Evolutionary conservation across 352 stramenopile genomes (phyloP), one percentile per base, ranked within the genome.

Genomic region (Phytophthora fragariaefolia): DNA sequence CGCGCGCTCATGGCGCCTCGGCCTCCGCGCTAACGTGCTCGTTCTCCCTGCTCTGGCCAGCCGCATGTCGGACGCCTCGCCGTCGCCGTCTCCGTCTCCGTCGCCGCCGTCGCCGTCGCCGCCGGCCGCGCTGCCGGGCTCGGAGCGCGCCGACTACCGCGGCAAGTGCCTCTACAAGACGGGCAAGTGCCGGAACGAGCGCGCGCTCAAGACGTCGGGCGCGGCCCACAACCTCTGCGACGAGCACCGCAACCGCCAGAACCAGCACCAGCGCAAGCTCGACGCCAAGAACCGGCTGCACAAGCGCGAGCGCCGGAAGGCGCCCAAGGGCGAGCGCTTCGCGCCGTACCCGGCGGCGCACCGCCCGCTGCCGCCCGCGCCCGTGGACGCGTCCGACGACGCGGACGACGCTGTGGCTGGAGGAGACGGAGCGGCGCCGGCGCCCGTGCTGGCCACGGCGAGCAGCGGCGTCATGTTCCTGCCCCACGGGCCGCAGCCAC

Each of bases 151-250:
- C 24, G 71, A 76, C 56, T 93, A 82, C 72, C 80, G 87, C 53
- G 87, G 87, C 57, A 87, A 88, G 51, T 96, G 87, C 47, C 77
- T 91, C 47, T 96, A 96, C 79, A 96, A 96, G 76, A 94, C 87
- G 12, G 85, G 87, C 64, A 96, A 96, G 64, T 96, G 87, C 74
- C 64, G 70, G 48, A 92, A 96, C 70, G 87, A 96, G 66, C 87
- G 87, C 61, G 87, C 87, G 48, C 79, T 96, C 63, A 96, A 96
- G 74, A 93, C 85, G 30, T 93, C 87, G 2, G 87, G 87, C 28
- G 63, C 82, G 56, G 66, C 87, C 45, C 87, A 96, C 77, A 95
- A 94, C 71, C 83, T 95, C 58, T 95, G 87, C 64, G 82, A 95
- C 57, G 84, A 91, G 57, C 87, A 95, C 68, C 85, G 87, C 48